phyloP scores from a whole-genome alignment of 2,329 filamentous ascomycete genomes.

The Penicillium digitatum region DNA sequence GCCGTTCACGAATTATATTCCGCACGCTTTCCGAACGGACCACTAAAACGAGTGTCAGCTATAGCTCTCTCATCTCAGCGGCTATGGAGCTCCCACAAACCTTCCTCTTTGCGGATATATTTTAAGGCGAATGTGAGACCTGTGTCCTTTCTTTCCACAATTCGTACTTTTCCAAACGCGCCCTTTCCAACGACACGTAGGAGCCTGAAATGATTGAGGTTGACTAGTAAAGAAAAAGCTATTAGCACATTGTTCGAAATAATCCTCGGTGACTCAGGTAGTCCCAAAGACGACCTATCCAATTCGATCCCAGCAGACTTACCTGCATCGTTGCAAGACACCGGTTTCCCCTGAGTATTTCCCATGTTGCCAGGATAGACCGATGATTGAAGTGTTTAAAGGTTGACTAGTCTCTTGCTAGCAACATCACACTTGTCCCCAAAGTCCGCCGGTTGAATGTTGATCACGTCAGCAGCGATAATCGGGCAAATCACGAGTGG shows the following conservation, averaged over 20 bases:
- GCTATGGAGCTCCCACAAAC: conserved; percentile 34
- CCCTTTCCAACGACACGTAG: conserved; percentile 94
- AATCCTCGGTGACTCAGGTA: not conserved
- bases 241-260: conserved; percentile 18
- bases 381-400: conserved; percentile 16
- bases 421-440: conserved; percentile 24
- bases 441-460: not conserved
- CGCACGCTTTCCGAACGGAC: conserved; percentile 96
- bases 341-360: conserved; percentile 89
- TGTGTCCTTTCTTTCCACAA: conserved; percentile 96
- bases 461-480: not conserved
- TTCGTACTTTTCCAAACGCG: conserved; percentile 97
- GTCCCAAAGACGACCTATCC: not conserved
- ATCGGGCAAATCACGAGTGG: not conserved
- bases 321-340: conserved; percentile 93
- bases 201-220: conserved; percentile 94
- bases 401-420: conserved; percentile 16
- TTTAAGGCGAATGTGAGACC: conserved; percentile 92
- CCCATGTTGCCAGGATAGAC: conserved; percentile 60
- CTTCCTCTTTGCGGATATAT: conserved; percentile 98
- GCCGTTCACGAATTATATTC: conserved; percentile 94
- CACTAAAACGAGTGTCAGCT: conserved; percentile 54
- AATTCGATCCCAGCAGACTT: conserved; percentile 38
- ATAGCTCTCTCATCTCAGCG: not conserved
- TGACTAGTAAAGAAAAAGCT: conserved; percentile 56